Base-by-base conservation (phyloP, 495 filamentous ascomycete species). In the Neurospora sp. region DNA sequence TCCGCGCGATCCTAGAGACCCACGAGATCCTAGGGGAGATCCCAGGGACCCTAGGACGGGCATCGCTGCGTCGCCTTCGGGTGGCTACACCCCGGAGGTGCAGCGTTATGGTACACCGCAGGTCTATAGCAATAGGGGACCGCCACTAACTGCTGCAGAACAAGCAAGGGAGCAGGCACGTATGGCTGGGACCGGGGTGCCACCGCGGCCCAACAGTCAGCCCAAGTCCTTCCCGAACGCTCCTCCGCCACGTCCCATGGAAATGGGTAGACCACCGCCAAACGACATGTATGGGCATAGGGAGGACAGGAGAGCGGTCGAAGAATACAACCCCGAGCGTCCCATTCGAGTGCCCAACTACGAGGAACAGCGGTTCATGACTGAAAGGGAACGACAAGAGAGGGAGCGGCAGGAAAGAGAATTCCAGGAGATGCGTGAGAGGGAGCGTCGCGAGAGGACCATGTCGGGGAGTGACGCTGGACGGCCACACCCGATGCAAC, bases 91-190 rank as follows among this genome's bases (percentile, higher is more conserved):
- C 2, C 88, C 86, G 23, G 87, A 88, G 72, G 79, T 86, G 40
- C 83, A 84, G 71, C 82, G 86, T 74, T 89, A 88, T 79, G 83
- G 87, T 27, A 86, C 86, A 5, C 87, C 88, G 37, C 85, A 87
- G 66, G 79, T 82, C 8, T 87, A 87, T 69, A 73, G 78, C n/a
- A 83, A 75, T 42, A 77, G 81, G 42, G 82, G 80, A 5, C 84
- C 83, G 16, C 81, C 79, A 35, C 76, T 84, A 78, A 76, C 82
- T 69, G 74, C 82, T 48, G 75, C 82, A 35, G 79, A 87, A 70
- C 81, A 82, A 59, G 77, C 79, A 44, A 82, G 85, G 72, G 84
- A 85, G 39, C 81, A 80, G 38, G 77, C 79, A 0, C 80, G 84
- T 38, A 80, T 86, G 69, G 74, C 80, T 70, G 77, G 74, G 70